phyloP scores from a whole-genome alignment of 306 rosid species.

The peach (Prunus persica) region DNA sequence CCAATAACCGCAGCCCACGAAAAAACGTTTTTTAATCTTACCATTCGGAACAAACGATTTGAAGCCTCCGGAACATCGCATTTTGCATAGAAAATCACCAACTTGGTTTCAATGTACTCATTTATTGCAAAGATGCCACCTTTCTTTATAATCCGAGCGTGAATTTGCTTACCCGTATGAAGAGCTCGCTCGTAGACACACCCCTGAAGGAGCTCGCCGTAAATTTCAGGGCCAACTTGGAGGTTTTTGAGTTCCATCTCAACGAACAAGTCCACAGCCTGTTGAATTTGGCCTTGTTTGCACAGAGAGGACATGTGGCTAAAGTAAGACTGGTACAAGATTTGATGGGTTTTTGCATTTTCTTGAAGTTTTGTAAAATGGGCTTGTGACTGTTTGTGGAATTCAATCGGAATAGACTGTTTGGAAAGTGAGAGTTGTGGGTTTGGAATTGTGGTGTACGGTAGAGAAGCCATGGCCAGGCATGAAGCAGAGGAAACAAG shows the following conservation, averaged over 20 bases:
- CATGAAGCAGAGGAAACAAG: slow-evolving; percentile 26
- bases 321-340: slow-evolving; percentile 35
- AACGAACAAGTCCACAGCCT: slow-evolving; percentile 42
- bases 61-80: slow-evolving; percentile 44
- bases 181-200: slow-evolving; percentile 71
- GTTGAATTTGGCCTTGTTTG: slow-evolving; percentile 47
- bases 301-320: slow-evolving; percentile 45
- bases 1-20: slow-evolving; percentile 87
- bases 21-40: slow-evolving; percentile 45
- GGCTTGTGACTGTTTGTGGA: slow-evolving; percentile 18
- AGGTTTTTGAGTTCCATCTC: slow-evolving; percentile 31
- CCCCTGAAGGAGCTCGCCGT: slow-evolving; percentile 73
- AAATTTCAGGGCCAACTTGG: slow-evolving; percentile 44
- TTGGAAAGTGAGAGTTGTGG: slow-evolving; percentile 24
- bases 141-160: slow-evolving; percentile 53
- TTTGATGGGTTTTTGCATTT: slow-evolving; percentile 14
- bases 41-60: slow-evolving; percentile 37
- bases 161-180: slow-evolving; percentile 64
- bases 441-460: slow-evolving; percentile 27
- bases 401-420: slow-evolving; percentile 22
- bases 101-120: slow-evolving; percentile 60
- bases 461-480: slow-evolving; percentile 61
- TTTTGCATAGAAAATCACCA: slow-evolving; percentile 71
- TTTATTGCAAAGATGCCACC: slow-evolving; percentile 37
- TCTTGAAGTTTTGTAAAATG: slow-evolving; percentile 26